Evolutionary conservation across 805 yeast species (phyloP).

Genomic region (Kuraishia cidri): DNA sequence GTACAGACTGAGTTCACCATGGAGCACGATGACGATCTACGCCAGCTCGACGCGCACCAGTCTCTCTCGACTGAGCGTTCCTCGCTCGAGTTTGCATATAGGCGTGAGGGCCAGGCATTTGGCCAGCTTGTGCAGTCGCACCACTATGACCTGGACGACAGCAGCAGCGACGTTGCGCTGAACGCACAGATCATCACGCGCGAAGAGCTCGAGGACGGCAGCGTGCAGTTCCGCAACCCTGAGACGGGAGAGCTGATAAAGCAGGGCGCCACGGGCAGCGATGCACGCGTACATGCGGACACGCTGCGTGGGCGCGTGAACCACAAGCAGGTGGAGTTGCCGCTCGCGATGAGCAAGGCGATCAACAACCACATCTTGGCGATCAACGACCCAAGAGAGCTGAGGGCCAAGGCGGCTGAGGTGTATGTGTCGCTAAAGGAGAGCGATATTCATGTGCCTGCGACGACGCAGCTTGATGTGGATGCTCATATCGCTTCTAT

Average conservation of each 20-base stretch:
- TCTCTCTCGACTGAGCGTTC: no score
- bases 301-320: slow-evolving; percentile 40
- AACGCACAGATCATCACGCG: slow-evolving; percentile 24
- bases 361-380: slow-evolving; percentile 59
- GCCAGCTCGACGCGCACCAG: no score
- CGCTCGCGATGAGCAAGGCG: slow-evolving; percentile 42
- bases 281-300: no score
- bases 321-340: slow-evolving; percentile 43
- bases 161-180: slow-evolving; percentile 18
- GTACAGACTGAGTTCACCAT: no score
- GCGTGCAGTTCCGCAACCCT: slow-evolving; percentile 20
- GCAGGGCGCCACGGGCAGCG: no score
- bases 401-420: slow-evolving; percentile 47
- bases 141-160: slow-evolving; percentile 22
- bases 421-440: slow-evolving; percentile 30
- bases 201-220: slow-evolving; percentile 21
- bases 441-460: slow-evolving; percentile 38
- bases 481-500: slow-evolving; percentile 78
- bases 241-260: slow-evolving; percentile 18
- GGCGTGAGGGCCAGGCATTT: slow-evolving; percentile 28
- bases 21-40: no score
- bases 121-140: slow-evolving; percentile 31
- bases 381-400: slow-evolving; percentile 49
- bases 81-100: slow-evolving; percentile 22
- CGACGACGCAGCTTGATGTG: slow-evolving; percentile 38